Evolutionary conservation across 805 yeast species (phyloP), one percentile per base, ranked within the genome.

Genomic region (Kluyveromyces aestuarii): DNA sequence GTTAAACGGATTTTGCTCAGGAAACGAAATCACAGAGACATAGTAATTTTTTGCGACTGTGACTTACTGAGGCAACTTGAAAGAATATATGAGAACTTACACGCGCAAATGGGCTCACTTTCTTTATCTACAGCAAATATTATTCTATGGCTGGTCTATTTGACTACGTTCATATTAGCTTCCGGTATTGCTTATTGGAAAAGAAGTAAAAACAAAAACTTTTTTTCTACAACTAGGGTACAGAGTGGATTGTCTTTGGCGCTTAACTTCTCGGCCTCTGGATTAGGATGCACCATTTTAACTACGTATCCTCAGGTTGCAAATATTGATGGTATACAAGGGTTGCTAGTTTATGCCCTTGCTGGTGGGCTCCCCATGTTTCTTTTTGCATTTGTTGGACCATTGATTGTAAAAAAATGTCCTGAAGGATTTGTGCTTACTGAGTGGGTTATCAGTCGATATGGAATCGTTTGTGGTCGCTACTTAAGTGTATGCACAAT

Each of bases 341-440:
- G 96, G 2, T 72, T 90, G 44, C 61, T 90, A 48, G 95, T 87
- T 8, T 90, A 90, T 61, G 80, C 89, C 1, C 55, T 87, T 11
- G 69, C 84, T 16, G 93, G 96, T 37, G 83, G 96, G 1, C 64
- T 90, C 44, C 97, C 97, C 4, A 82, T 90, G 68, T 72, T 86
- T 51, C 66, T 87, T n/a, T 90, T 90, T 71, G 87, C 93, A 0
- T 75, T 77, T 47, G 68, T 86, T 50, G 96, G 96, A 0, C 96
- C 97, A 1, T 62, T 80, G 9, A 82, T 90, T 50, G 73, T 96
- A 54, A 76, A 72, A 50, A 76, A 77, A 55, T 86, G 95, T 56
- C 97, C 97, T 0, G 79, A 86, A 8, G 97, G 96, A 2, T 90
- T 90, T 63, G 89, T 90, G 27, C 70, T 90, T 56, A 88, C 96